These are phyloP conservation scores for Arthroderma sp. DNA, from an alignment of 2,329 filamentous ascomycete species.

Conservation along the genomic window DNA sequence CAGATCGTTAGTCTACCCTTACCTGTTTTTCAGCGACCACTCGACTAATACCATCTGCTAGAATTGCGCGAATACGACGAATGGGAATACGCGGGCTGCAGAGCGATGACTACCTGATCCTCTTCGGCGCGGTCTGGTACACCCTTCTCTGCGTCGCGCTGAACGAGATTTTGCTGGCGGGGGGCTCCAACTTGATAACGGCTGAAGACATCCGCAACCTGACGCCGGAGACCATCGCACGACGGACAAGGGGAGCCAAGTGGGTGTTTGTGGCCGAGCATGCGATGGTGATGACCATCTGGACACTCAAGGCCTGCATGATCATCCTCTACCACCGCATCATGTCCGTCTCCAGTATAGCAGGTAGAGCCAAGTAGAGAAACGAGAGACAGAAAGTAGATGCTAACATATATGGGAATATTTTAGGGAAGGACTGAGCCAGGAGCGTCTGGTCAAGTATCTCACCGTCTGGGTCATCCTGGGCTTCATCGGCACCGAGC, in stretches of 20 bases:
- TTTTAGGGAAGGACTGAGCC: conserved; percentile 23
- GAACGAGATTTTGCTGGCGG: conserved; percentile 42
- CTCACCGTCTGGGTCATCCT: conserved; percentile 33
- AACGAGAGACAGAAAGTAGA: too few species aligned
- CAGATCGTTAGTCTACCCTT: conserved; percentile 33
- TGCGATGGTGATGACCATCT: conserved; percentile 47
- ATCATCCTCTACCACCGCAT: conserved; percentile 42
- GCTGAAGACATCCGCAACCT: conserved; percentile 35
- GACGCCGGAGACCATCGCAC: conserved; percentile 34
- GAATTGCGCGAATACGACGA: conserved; percentile 30
- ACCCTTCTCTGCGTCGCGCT: conserved; percentile 45
- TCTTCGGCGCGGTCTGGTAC: conserved; percentile 43
- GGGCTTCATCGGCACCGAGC: conserved; percentile 39
- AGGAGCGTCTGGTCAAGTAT: conserved; percentile 28
- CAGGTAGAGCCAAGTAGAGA: too few species aligned
- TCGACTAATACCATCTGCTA: too few species aligned
- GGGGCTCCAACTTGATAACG: conserved; percentile 51
- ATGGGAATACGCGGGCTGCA: conserved; percentile 41
- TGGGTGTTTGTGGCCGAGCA: conserved; percentile 51
- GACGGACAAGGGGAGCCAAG: conserved; percentile 45
- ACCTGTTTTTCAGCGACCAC: too few species aligned
- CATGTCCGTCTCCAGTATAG: conserved; percentile 30
- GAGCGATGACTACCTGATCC: conserved; percentile 45
- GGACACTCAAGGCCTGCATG: conserved; percentile 44
- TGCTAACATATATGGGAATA: background rate